These are phyloP conservation scores for Fusarium hostae DNA, from an alignment of 2,329 filamentous ascomycete species.

Conservation along the genomic window DNA sequence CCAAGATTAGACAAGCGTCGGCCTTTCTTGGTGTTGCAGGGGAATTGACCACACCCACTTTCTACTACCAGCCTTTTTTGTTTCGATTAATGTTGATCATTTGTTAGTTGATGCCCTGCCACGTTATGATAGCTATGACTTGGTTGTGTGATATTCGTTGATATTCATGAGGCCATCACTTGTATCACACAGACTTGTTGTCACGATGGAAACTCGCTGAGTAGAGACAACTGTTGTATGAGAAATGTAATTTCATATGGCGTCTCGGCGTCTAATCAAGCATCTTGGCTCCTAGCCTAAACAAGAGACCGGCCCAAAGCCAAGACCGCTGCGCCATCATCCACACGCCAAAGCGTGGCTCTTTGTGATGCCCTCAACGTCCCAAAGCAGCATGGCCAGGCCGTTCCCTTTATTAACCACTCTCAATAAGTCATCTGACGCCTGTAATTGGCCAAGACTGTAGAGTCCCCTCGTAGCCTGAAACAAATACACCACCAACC, in stretches of 20 bases:
- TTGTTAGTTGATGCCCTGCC: slow-evolving; percentile 7
- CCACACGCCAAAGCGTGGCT: slow-evolving; percentile 31
- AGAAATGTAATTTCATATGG: slow-evolving; percentile 13
- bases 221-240: not conserved
- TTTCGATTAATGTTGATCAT: not conserved
- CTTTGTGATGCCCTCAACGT: slow-evolving; percentile 21
- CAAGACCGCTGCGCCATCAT: slow-evolving; percentile 25
- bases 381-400: slow-evolving; percentile 12
- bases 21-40: slow-evolving; percentile 18
- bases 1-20: slow-evolving; percentile 32
- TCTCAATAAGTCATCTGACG: slow-evolving; percentile 17
- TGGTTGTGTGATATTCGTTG: not conserved
- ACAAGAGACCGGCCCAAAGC: not conserved
- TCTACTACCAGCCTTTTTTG: slow-evolving; percentile 15
- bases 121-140: not conserved
- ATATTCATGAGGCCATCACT: not conserved
- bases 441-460: slow-evolving; percentile 19
- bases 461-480: slow-evolving; percentile 17
- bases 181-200: not conserved
- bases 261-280: slow-evolving; percentile 26
- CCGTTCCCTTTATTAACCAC: slow-evolving; percentile 11
- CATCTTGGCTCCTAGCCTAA: slow-evolving; percentile 26
- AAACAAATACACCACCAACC: slow-evolving; percentile 31
- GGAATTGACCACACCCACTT: not conserved
- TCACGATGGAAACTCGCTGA: not conserved